Base-by-base conservation (phyloP, 331 rosid genomes). In the Malus hybrid region DNA sequence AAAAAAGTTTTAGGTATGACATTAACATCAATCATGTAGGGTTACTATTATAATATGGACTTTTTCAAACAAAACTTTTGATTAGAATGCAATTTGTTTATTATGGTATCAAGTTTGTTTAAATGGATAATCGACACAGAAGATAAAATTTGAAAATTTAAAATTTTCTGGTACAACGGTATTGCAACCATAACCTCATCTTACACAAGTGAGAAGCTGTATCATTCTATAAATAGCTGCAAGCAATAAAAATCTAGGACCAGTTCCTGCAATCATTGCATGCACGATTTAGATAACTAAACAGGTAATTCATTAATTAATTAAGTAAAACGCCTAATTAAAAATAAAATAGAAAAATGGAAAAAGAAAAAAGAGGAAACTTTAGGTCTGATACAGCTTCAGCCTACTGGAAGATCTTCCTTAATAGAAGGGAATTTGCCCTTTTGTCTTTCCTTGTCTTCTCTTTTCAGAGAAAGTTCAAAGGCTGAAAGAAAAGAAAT, bases 391-490 rank as follows among this genome's bases (percentile, higher is more conserved):
- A 58, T 18, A 62, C 66, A 62, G 66, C 66, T 62, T 5, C 64
- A 58, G 64, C 29, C 15, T 10, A 11, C 14, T 22, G 34, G 28
- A 66, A 20, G 14, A 57, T 44, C 39, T 30, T 50, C 75, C 75
- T 67, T 80, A 61, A 73, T 63, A 81, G 11, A 3, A 73, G 66
- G 44, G 29, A 58, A 8, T n/a, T 71, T 64, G 32, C 53, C 20
- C 24, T 30, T 53, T 63, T 30, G 36, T 33, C 28, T 28, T 55
- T 42, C 78, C 84, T 73, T 39, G 85, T 76, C 84, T 84, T 82
- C 69, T 86, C 88, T 75, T 61, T 61, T 6, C 62, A 63, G 87
- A 78, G 82, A 79, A 85, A 66, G 84, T 84, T 87, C 84, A 80
- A 68, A 39, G 52, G 65, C 32, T 29, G 18, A 50, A 61, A 55